A percentile compares a stretch with the other conserved stretches of the same genome.
These are phyloP conservation scores for Rhizopogon rudus DNA, from an alignment of 768 basidiomycete genomes.

Conservation along the genomic window DNA sequence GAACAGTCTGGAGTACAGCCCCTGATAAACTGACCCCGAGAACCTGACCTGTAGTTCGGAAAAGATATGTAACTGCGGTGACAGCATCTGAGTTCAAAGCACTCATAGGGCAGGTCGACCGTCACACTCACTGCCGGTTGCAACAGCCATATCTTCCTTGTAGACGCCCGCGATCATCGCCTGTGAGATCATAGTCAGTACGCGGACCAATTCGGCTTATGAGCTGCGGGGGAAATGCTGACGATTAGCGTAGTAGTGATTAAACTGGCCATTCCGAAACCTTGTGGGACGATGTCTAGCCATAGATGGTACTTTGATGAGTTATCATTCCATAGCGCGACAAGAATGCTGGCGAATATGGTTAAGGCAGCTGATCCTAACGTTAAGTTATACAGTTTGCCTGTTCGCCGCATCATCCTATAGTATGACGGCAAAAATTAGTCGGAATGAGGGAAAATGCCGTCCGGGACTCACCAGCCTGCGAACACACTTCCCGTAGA, in stretches of 20 bases:
- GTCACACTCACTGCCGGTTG: conserved; percentile 76
- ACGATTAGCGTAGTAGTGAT: conserved; percentile 88
- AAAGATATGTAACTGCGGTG: conserved; percentile 82
- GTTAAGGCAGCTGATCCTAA: conserved; percentile 57
- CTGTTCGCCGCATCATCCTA: conserved; percentile 84
- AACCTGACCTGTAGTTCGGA: conserved; percentile 92
- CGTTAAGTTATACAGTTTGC: conserved; percentile 78
- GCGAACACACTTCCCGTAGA: conserved; percentile 83
- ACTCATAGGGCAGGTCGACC: conserved; percentile 1
- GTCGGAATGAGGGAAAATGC: conserved; percentile 1
- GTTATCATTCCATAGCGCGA: conserved; percentile 63
- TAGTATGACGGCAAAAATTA: conserved; percentile 8
- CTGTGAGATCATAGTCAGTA: conserved; percentile 31
- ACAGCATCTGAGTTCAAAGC: conserved; percentile 4
- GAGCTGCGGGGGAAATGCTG: conserved; percentile 25
- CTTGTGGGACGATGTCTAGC: conserved; percentile 76
- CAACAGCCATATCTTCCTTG: conserved; percentile 80
- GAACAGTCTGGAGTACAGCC: conserved; percentile 75
- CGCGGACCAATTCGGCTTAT: conserved; percentile 5
- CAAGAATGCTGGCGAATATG: conserved; percentile 53
- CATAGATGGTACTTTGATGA: conserved; percentile 62
- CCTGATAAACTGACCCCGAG: conserved; percentile 89
- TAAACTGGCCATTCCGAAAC: conserved; percentile 78
- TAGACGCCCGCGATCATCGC: conserved; percentile 84
- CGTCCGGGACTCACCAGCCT: conserved; percentile 56